Percentiles rank a stretch among this genome's conserved stretches.
Conservation (phyloP, 2,329 filamentous ascomycete genomes). For the Tolypocladium cylindrosporum region DNA sequence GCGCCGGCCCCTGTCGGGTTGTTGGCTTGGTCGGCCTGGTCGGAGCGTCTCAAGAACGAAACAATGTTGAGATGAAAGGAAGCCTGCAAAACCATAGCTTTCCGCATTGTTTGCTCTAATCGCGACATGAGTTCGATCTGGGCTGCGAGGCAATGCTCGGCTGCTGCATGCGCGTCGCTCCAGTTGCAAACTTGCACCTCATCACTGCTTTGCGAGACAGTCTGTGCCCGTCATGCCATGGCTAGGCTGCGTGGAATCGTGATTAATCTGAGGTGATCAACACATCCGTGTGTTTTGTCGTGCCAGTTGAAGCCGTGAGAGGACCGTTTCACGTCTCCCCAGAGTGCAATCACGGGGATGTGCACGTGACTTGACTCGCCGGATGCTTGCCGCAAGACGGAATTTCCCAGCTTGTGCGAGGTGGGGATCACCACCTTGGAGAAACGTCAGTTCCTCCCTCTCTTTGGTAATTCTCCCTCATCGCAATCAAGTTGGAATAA, state of each 20-base stretch:
- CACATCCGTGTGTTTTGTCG: neutral
- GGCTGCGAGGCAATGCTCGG: neutral
- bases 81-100: neutral
- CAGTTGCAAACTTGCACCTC: neutral
- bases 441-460: neutral
- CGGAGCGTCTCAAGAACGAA: neutral
- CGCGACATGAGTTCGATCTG: neutral
- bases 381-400: neutral
- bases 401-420: neutral
- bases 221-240: neutral
- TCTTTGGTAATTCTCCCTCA: neutral
- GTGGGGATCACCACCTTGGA: neutral
- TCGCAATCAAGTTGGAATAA: neutral
- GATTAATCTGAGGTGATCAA: too few relatives aligned
- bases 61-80: neutral
- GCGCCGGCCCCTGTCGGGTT: too few relatives aligned
- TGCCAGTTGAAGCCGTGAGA: neutral
- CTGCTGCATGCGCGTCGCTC: neutral
- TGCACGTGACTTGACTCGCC: slow-evolving; percentile 1
- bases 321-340: neutral
- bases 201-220: neutral
- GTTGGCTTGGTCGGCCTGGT: too few relatives aligned
- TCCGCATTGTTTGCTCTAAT: neutral
- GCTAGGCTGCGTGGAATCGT: neutral
- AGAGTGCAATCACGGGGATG: slow-evolving; percentile 1